Base-by-base conservation (phyloP, 1,284 basidiomycete species). In the Ustilago shanxiensis region DNA sequence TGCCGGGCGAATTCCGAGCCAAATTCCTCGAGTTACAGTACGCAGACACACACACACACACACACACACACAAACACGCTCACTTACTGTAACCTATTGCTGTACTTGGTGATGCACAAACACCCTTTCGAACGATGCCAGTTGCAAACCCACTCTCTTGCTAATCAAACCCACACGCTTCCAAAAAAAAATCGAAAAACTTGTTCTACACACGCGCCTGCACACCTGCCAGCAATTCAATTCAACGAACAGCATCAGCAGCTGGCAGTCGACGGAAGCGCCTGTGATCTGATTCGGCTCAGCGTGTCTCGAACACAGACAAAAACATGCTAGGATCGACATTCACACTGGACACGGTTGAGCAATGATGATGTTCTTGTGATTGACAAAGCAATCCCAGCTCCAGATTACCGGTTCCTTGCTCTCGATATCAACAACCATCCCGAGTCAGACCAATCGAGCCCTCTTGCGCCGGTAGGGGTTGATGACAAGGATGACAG, bases 1-100 rank as follows among this genome's bases (percentile, higher is more conserved):
- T 35, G 24, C 60, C 31, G 41, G 60, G 51, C 60, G 31, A 61
- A n/a, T n/a, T n/a, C n/a, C n/a, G n/a, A n/a, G n/a, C n/a, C n/a
- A n/a, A n/a, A n/a, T n/a, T n/a, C n/a, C n/a, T n/a, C n/a, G n/a
- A n/a, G n/a, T n/a, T n/a, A n/a, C n/a, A n/a, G n/a, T n/a, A n/a
- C n/a, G n/a, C n/a, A n/a, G n/a, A n/a, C n/a, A n/a, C n/a, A n/a
- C n/a, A n/a, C n/a, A n/a, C n/a, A n/a, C n/a, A n/a, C n/a, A n/a
- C n/a, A 33, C 31, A 33, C 31, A 33, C 31, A 33, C 18, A 18
- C 37, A 39, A 11, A 16, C 14, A 39, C 37, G 9, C 37, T 39
- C 18, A 2, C 14, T 14, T 4, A 24, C 24, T n/a, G n/a, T n/a
- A n/a, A n/a, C n/a, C n/a, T n/a, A n/a, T n/a, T n/a, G n/a, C n/a